Conservation (phyloP, 345 rosid species). For the Salix viminalis region DNA sequence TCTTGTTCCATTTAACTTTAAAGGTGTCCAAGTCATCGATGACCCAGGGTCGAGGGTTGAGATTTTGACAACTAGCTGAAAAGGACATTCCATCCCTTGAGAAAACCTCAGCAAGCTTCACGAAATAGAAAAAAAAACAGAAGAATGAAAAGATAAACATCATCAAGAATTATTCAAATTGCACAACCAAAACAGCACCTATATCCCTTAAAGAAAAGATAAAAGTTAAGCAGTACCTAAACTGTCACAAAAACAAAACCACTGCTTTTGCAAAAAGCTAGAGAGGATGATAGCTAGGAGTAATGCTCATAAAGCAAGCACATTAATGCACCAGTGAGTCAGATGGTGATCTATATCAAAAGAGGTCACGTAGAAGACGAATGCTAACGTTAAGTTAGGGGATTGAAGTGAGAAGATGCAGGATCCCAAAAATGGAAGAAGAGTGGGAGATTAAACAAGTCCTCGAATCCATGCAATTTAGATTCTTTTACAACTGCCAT, state of each 20-base stretch:
- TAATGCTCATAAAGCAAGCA: not conserved
- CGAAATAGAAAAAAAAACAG: slow-evolving; percentile 3
- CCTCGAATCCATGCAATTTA: not conserved
- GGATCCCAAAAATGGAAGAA: not conserved
- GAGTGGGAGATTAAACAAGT: not conserved
- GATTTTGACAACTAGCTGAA: slow-evolving; percentile 87
- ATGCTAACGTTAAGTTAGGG: not conserved
- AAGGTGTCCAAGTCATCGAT: slow-evolving; percentile 85
- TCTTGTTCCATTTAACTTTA: slow-evolving; percentile 73
- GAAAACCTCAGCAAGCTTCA: slow-evolving; percentile 98
- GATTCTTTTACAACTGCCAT: not conserved
- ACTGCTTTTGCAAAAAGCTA: not conserved
- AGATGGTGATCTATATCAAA: not conserved
- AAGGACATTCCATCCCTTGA: slow-evolving; percentile 96
- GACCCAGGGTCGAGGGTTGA: slow-evolving; percentile 91
- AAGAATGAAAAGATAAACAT: not conserved
- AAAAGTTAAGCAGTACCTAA: not conserved
- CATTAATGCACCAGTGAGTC: not conserved
- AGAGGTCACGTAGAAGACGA: not conserved
- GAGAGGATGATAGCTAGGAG: not conserved
- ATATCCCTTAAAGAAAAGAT: not conserved
- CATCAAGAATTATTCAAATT: not conserved
- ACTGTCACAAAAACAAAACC: not conserved
- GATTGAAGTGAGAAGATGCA: not conserved
- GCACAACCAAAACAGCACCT: not conserved